Evolutionary conservation across 2,329 filamentous ascomycete genomes (phyloP).

Genomic region (Penicillium verrucosum): DNA sequence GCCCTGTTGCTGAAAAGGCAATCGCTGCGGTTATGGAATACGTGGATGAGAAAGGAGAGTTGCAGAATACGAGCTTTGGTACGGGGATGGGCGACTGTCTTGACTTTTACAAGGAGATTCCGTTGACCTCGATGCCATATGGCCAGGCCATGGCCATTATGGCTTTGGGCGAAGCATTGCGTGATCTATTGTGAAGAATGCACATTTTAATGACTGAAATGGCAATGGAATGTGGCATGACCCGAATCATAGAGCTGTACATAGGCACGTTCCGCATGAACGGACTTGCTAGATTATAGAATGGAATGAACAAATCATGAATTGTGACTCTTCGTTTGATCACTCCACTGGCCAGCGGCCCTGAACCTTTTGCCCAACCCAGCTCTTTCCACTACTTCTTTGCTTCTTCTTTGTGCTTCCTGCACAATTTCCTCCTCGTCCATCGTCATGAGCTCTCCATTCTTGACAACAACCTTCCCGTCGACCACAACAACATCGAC

Average conservation of each 20-base stretch:
- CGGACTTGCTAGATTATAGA: not conserved
- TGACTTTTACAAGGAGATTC: constrained; percentile 75
- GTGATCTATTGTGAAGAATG: constrained; percentile 50
- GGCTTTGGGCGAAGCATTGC: constrained; percentile 70
- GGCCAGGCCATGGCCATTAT: constrained; percentile 84
- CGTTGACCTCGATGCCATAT: constrained; percentile 76
- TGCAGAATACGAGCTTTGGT: constrained; percentile 72
- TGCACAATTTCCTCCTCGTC: constrained; percentile 41
- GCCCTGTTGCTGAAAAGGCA: constrained; percentile 61
- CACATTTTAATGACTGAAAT: not conserved
- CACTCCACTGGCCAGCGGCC: constrained; percentile 37
- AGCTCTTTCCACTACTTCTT: constrained; percentile 40
- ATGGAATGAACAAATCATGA: not conserved
- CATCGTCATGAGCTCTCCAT: constrained; percentile 38
- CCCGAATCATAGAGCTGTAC: constrained; percentile 3
- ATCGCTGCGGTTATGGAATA: constrained; percentile 64
- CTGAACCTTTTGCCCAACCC: constrained; percentile 38
- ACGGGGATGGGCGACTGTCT: constrained; percentile 71
- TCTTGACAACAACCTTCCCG: constrained; percentile 40
- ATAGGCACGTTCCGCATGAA: not conserved
- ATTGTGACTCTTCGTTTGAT: not conserved
- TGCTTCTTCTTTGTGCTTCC: constrained; percentile 36
- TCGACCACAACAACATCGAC: constrained; percentile 47
- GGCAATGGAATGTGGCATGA: not conserved
- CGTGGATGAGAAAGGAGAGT: constrained; percentile 65